A percentile compares a stretch with the other conserved stretches of the same genome.
These are phyloP conservation scores for Macrophomina tecta DNA, from an alignment of 2,329 filamentous ascomycete genomes.

Conservation along the genomic window DNA sequence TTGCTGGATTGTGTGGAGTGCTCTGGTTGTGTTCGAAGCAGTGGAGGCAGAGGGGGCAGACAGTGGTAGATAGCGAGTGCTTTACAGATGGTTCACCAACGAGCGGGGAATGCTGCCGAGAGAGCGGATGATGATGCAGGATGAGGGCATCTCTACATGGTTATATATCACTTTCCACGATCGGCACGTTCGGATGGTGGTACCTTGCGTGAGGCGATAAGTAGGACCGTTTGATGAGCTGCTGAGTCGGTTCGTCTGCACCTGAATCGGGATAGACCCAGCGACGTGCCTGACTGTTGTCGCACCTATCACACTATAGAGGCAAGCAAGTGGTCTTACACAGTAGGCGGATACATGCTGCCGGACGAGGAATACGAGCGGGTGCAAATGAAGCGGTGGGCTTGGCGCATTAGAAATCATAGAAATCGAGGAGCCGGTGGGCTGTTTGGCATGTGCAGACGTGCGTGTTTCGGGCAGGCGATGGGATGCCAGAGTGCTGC, in stretches of 20 bases:
- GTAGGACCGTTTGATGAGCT: not conserved
- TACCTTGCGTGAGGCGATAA: not conserved
- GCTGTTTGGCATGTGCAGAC: not conserved
- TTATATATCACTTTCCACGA: not conserved
- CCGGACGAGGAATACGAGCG: not conserved
- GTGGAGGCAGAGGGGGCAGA: not conserved
- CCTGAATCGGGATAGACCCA: not conserved
- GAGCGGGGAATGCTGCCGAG: not conserved
- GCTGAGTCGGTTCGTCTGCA: not conserved
- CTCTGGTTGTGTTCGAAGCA: not conserved
- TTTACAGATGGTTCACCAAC: not conserved
- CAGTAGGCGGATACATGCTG: not conserved
- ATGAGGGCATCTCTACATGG: not conserved
- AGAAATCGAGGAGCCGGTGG: not conserved
- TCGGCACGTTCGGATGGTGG: not conserved
- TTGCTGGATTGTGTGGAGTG: not conserved
- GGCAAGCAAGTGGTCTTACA: not conserved
- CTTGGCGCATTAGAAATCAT: conserved; percentile 2
- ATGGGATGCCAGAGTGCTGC: conserved; percentile 5
- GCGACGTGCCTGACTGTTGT: not conserved
- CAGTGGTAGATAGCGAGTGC: not conserved
- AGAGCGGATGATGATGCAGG: not conserved
- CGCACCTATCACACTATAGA: not conserved
- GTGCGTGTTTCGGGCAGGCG: not conserved
- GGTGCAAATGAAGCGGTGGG: not conserved